Conservation (phyloP, 108 stramenopile genomes). For the Nitzschia putrida region DNA sequence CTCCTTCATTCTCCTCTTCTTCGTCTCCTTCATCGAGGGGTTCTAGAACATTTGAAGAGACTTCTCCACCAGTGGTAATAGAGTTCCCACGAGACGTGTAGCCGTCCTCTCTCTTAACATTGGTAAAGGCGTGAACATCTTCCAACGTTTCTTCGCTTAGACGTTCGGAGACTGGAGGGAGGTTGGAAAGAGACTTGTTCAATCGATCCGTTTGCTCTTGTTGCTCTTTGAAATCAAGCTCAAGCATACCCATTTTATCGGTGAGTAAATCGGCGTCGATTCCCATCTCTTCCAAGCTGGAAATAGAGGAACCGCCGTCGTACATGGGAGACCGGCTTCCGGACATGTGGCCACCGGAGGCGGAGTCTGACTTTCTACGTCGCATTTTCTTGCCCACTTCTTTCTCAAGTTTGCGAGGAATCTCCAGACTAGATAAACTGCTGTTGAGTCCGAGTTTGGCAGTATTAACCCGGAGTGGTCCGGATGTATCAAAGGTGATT, state of each 20-base stretch:
- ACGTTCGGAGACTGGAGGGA: slow-evolving; percentile 65
- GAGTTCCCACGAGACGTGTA: slow-evolving; percentile 32
- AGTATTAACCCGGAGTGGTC: slow-evolving; percentile 34
- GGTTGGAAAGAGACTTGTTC: slow-evolving; percentile 31
- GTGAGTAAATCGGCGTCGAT: slow-evolving; percentile 47
- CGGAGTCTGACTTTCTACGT: slow-evolving; percentile 20
- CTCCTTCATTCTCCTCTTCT: slow-evolving; percentile 30
- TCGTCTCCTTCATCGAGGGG: slow-evolving; percentile 52
- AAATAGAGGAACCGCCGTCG: slow-evolving; percentile 43
- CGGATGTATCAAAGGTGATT: slow-evolving; percentile 12
- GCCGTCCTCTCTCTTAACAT: slow-evolving; percentile 34
- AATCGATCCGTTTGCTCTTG: slow-evolving; percentile 31
- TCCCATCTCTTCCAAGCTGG: slow-evolving; percentile 47
- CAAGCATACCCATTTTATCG: slow-evolving; percentile 48
- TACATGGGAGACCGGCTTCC: slow-evolving; percentile 35
- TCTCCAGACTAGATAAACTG: slow-evolving; percentile 3
- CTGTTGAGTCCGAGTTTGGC: slow-evolving; percentile 10
- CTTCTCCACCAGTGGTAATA: slow-evolving; percentile 43
- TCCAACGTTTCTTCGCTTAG: slow-evolving; percentile 73
- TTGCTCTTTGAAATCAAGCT: slow-evolving; percentile 33
- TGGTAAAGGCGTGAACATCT: slow-evolving; percentile 68
- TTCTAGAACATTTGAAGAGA: slow-evolving; percentile 33
- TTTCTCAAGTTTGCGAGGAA: slow-evolving; percentile 19
- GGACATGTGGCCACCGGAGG: slow-evolving; percentile 19
- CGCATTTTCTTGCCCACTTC: slow-evolving; percentile 15